Percentiles rank a stretch among this genome's conserved stretches.
Evolutionary conservation across 352 stramenopile genomes (phyloP).

Genomic region (Phytophthora ramorum): DNA sequence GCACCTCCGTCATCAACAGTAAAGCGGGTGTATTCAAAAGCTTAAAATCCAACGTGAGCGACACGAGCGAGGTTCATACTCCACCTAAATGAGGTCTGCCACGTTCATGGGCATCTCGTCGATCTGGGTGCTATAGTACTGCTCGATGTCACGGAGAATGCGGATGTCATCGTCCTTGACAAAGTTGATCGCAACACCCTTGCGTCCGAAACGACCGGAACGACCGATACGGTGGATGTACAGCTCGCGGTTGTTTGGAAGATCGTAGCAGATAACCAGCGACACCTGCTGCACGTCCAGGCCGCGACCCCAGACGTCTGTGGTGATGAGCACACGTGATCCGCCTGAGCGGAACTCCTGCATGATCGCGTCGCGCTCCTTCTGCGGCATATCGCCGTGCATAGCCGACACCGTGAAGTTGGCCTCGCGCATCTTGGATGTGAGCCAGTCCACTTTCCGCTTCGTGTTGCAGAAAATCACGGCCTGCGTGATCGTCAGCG

Average conservation of each 20-base stretch:
- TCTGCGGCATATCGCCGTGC: slow-evolving; percentile 98
- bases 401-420: slow-evolving; percentile 98
- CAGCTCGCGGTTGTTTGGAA: slow-evolving; percentile 97
- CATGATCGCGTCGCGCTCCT: slow-evolving; percentile 95
- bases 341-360: slow-evolving; percentile 96
- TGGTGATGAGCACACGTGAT: slow-evolving; percentile 97
- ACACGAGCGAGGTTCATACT: slow-evolving; percentile 43
- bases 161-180: slow-evolving; percentile 96
- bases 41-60: slow-evolving; percentile 16
- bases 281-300: slow-evolving; percentile 98
- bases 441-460: slow-evolving; percentile 97
- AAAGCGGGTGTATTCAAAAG: slow-evolving; percentile 80
- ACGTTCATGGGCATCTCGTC: slow-evolving; percentile 99
- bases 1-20: neutral
- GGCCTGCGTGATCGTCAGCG: slow-evolving; percentile 98
- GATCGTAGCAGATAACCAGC: slow-evolving; percentile 98
- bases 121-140: slow-evolving; percentile 99
- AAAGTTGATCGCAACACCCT: slow-evolving; percentile 99
- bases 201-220: slow-evolving; percentile 96
- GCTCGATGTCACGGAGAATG: slow-evolving; percentile 98
- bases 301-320: slow-evolving; percentile 96
- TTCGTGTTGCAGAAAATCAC: slow-evolving; percentile 99
- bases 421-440: slow-evolving; percentile 95
- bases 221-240: slow-evolving; percentile 97
- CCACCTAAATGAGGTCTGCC: slow-evolving; percentile 96